phyloP scores from a whole-genome alignment of 2,329 filamentous ascomycete species.

The Fusarium sp. region DNA sequence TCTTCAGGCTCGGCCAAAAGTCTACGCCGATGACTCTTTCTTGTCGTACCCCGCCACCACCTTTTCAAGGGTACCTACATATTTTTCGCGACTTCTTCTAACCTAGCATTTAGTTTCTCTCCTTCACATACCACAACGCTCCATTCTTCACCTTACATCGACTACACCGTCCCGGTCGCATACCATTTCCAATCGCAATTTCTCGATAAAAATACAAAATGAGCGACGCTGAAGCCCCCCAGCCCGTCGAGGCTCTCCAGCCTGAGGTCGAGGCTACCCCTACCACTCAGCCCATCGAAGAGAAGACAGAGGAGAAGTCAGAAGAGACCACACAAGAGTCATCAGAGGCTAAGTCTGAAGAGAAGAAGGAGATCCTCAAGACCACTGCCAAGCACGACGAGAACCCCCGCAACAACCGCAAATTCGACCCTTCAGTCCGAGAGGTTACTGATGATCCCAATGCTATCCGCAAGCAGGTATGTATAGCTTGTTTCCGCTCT shows the following conservation, averaged over 20 bases:
- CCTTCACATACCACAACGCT: constrained; percentile 4
- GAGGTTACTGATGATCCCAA: constrained; percentile 80
- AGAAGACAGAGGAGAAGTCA: constrained; percentile 44
- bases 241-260: constrained; percentile 54
- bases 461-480: constrained; percentile 86
- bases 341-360: constrained; percentile 39
- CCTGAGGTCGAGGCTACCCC: constrained; percentile 46
- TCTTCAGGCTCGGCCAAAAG: not conserved
- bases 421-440: constrained; percentile 76
- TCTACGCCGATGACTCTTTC: constrained; percentile 45
- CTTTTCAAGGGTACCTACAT: constrained; percentile 25
- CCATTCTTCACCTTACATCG: constrained; percentile 2
- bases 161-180: constrained; percentile 27
- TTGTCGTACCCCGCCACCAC: constrained; percentile 46
- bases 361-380: constrained; percentile 56
- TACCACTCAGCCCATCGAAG: constrained; percentile 43
- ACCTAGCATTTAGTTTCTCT: constrained; percentile 30
- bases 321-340: constrained; percentile 48
- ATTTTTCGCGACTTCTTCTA: constrained; percentile 42
- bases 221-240: constrained; percentile 56
- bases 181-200: constrained; percentile 6
- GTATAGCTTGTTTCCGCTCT: not conserved
- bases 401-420: constrained; percentile 68
- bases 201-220: constrained; percentile 46
- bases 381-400: constrained; percentile 57